Conservation (phyloP, 441 rosid species). For the Populus hybrid region DNA sequence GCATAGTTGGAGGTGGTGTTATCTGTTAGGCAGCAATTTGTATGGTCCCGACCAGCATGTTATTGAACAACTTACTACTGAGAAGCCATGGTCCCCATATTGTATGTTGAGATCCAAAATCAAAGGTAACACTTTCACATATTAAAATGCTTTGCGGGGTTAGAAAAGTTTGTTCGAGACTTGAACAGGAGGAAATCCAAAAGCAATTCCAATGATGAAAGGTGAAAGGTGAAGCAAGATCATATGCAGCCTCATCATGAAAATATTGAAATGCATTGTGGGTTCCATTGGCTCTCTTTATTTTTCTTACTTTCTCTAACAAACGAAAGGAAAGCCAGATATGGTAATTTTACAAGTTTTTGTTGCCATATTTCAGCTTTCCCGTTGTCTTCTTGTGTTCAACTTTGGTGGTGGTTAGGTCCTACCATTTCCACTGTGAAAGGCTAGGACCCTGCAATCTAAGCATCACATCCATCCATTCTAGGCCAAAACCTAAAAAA, state of each 20-base stretch:
- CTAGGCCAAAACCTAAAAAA: not conserved
- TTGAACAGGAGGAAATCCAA: conserved; percentile 31
- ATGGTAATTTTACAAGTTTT: conserved; percentile 7
- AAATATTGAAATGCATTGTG: conserved; percentile 9
- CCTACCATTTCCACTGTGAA: conserved; percentile 25
- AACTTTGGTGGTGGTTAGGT: conserved; percentile 26
- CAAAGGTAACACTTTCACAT: not conserved
- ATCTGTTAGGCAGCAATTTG: not conserved
- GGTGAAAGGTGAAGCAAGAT: conserved; percentile 51
- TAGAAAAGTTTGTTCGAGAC: conserved; percentile 30
- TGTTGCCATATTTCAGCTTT: conserved; percentile 18
- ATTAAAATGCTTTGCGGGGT: not conserved
- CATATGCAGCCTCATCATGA: conserved; percentile 35
- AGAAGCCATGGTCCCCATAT: conserved; percentile 23
- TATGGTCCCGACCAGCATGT: not conserved
- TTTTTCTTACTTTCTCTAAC: conserved; percentile 10
- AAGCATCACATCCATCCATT: conserved; percentile 27
- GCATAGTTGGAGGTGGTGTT: not conserved
- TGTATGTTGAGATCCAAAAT: conserved; percentile 14
- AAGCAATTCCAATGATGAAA: conserved; percentile 34
- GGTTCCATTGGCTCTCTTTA: conserved; percentile 12
- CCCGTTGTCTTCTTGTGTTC: conserved; percentile 23
- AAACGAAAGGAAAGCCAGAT: conserved; percentile 25
- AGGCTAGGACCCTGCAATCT: conserved; percentile 11
- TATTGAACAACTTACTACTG: conserved; percentile 10